These are phyloP conservation scores for Aegilops bicornis DNA, from an alignment of 176 grass and related monocot species.

Conservation along the genomic window DNA sequence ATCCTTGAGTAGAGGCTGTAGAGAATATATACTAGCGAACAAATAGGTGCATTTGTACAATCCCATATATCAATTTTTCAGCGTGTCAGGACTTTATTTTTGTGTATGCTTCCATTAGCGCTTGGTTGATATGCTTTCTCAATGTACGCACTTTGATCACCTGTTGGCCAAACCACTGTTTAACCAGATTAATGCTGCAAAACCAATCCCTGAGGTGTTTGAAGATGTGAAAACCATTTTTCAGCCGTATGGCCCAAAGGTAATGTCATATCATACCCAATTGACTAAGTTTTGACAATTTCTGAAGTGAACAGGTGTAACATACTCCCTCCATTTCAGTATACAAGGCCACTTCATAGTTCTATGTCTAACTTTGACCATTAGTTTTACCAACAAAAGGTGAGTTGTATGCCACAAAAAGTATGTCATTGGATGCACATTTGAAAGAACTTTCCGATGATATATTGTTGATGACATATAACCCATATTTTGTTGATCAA, in stretches of 20 bases:
- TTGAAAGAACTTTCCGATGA: no score
- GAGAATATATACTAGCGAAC: not conserved
- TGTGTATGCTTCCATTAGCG: not conserved
- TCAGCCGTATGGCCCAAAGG: constrained; percentile 31
- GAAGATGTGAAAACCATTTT: constrained; percentile 62
- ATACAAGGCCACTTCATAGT: no score
- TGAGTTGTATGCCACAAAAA: no score
- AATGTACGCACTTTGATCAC: not conserved
- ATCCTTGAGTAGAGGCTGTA: constrained; percentile 15
- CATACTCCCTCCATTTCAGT: not conserved
- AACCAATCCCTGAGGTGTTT: constrained; percentile 52
- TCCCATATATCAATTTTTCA: not conserved
- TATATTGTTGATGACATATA: no score
- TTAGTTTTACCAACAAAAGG: no score
- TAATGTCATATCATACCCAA: not conserved
- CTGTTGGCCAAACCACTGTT: constrained; percentile 15
- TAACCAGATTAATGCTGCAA: constrained; percentile 54
- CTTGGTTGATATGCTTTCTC: constrained; percentile 11
- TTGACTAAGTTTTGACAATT: not conserved
- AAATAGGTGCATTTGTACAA: constrained; percentile 3
- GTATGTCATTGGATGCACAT: no score
- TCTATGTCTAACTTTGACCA: no score
- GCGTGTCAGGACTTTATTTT: not conserved
- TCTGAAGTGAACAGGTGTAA: not conserved
- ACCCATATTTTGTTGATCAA: no score